These are phyloP conservation scores for Blastomyces gilchristii DNA, from an alignment of 2,329 filamentous ascomycete genomes.

Conservation along the genomic window DNA sequence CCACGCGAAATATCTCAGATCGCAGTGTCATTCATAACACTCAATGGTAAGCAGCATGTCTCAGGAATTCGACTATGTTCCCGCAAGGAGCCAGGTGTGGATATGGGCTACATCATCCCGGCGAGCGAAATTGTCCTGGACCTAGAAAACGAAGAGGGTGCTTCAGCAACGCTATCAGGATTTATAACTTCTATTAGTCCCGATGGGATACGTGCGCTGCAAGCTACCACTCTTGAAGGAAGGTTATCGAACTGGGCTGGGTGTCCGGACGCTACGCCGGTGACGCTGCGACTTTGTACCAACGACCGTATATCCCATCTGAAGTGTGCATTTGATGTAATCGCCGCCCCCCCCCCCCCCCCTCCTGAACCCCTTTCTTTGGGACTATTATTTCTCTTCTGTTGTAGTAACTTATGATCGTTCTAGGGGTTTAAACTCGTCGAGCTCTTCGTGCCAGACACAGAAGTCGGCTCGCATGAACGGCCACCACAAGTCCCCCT, in stretches of 20 bases:
- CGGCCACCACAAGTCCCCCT: conserved; percentile 11
- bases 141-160: not conserved
- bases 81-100: not conserved
- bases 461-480: conserved; percentile 11
- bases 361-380: no score
- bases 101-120: conserved; percentile 14
- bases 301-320: conserved; percentile 15
- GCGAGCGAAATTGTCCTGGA: conserved; percentile 9
- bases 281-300: conserved; percentile 16
- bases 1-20: conserved; percentile 10
- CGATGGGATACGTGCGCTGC: conserved; percentile 17
- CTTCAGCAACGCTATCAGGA: conserved; percentile 10
- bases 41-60: conserved; percentile 13
- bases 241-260: conserved; percentile 16
- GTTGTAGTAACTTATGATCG: not conserved
- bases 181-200: conserved; percentile 15
- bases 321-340: conserved; percentile 17
- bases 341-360: not conserved
- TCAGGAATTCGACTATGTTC: conserved; percentile 13
- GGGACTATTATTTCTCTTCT: not conserved
- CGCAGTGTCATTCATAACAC: conserved; percentile 13
- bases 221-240: conserved; percentile 12
- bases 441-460: conserved; percentile 15
- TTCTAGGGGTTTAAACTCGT: conserved; percentile 18
- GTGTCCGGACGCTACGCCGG: conserved; percentile 12